A percentile compares a stretch with the other conserved stretches of the same genome.
These are phyloP conservation scores for Cinnamomum micranthum DNA, from an alignment of 164 flowering plant species.

Conservation along the genomic window DNA sequence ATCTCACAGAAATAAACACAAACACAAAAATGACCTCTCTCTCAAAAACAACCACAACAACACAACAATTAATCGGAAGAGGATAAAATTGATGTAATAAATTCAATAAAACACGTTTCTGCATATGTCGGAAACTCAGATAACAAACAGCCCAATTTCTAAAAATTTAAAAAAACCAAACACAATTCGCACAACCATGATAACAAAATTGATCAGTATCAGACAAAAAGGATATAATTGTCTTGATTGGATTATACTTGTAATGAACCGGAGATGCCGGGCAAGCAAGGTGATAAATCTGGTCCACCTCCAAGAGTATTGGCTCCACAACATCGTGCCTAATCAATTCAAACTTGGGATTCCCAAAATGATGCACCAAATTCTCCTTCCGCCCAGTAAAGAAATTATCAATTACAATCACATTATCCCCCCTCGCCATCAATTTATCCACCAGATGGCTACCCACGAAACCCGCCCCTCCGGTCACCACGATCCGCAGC, in stretches of 20 bases:
- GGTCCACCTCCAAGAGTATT: conserved; percentile 94
- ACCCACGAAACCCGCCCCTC: conserved; percentile 96
- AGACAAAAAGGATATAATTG: conserved; percentile 74
- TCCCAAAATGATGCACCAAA: conserved; percentile 72
- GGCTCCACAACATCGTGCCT: conserved; percentile 97
- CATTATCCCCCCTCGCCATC: conserved; percentile 74
- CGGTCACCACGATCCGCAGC: conserved; percentile 80
- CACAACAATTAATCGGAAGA: too few relatives aligned
- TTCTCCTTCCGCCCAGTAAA: conserved; percentile 97
- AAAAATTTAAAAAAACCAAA: too few relatives aligned
- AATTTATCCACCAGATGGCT: conserved; percentile 93
- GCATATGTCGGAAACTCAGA: background rate
- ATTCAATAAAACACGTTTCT: too few relatives aligned
- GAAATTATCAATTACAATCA: conserved; percentile 90
- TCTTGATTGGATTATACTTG: conserved; percentile 91
- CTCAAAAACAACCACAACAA: too few relatives aligned
- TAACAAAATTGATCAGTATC: background rate
- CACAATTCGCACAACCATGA: background rate
- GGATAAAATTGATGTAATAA: too few relatives aligned
- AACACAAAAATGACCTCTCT: too few relatives aligned
- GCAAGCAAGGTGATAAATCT: conserved; percentile 94
- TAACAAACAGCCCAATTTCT: too few relatives aligned
- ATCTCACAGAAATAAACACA: too few relatives aligned
- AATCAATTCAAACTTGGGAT: conserved; percentile 85
- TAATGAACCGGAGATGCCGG: conserved; percentile 98